Percentiles rank a stretch among this genome's conserved stretches.
phyloP scores from a whole-genome alignment of 768 basidiomycete species.

The Boletus rubropictus region DNA sequence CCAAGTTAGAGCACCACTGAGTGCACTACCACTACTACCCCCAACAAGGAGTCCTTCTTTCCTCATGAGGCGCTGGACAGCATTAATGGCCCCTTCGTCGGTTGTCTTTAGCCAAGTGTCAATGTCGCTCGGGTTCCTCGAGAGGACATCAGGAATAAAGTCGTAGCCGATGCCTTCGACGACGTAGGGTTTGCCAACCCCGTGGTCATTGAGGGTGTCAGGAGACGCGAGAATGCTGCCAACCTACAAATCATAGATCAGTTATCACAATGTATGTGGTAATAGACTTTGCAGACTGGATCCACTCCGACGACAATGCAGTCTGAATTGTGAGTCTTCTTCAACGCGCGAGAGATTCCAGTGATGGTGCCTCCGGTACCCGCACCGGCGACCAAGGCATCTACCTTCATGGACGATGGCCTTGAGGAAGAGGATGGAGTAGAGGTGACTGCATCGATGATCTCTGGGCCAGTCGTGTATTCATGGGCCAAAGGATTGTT shows the following conservation, averaged over 20 bases:
- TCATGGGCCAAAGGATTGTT: slow-evolving; percentile 94
- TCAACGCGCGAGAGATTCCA: slow-evolving; percentile 76
- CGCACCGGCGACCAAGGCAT: slow-evolving; percentile 78
- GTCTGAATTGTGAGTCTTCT: slow-evolving; percentile 68
- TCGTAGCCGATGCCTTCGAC: slow-evolving; percentile 99
- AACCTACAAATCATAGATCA: slow-evolving; percentile 41
- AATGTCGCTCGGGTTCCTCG: slow-evolving; percentile 52
- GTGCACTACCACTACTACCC: slow-evolving; percentile 85
- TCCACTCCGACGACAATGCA: slow-evolving; percentile 83
- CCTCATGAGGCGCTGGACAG: slow-evolving; percentile 71
- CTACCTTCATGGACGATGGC: slow-evolving; percentile 70
- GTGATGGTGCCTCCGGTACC: slow-evolving; percentile 96
- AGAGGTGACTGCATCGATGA: slow-evolving; percentile 68
- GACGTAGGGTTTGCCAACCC: slow-evolving; percentile 50
- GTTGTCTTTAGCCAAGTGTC: slow-evolving; percentile 82
- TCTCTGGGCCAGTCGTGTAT: slow-evolving; percentile 85
- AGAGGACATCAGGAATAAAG: slow-evolving; percentile 83
- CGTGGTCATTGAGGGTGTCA: slow-evolving; percentile 49
- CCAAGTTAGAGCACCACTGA: slow-evolving; percentile 75
- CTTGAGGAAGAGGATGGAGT: slow-evolving; percentile 53
- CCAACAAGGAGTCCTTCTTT: slow-evolving; percentile 88
- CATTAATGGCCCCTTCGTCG: slow-evolving; percentile 76
- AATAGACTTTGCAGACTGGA: slow-evolving; percentile 52
- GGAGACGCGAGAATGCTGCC: slow-evolving; percentile 86
- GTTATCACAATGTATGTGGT: not conserved